Evolutionary conservation across 495 filamentous ascomycete species (phyloP).

Genomic region (Oidiodendron maius): DNA sequence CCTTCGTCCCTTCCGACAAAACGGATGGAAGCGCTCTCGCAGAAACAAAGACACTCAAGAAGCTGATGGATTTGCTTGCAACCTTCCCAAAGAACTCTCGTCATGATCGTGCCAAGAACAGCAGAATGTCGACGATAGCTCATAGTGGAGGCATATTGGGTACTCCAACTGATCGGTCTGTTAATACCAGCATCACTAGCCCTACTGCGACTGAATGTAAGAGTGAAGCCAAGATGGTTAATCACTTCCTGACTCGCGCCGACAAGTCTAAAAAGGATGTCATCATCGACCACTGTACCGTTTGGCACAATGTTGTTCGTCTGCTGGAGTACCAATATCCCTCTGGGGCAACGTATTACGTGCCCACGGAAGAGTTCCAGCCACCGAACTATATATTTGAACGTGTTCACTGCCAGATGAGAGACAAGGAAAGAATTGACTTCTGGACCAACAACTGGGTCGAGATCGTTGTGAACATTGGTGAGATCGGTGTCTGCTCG

Average conservation of each 20-base stretch:
- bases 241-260: neutral
- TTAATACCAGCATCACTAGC: neutral
- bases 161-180: neutral
- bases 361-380: neutral
- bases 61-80: neutral
- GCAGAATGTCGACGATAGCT: neutral
- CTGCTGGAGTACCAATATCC: neutral
- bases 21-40: neutral
- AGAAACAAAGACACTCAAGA: neutral
- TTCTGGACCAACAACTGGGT: constrained; percentile 1
- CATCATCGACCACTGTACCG: neutral
- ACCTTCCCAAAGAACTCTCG: neutral
- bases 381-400: neutral
- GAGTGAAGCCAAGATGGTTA: neutral
- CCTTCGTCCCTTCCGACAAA: neutral
- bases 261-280: neutral
- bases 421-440: neutral
- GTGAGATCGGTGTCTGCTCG: neutral
- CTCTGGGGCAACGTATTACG: neutral
- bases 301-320: neutral
- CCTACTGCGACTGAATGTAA: neutral
- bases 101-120: neutral
- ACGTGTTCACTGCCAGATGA: neutral
- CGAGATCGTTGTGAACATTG: constrained; percentile 1
- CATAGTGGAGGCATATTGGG: too few relatives aligned